Evolutionary conservation across 768 basidiomycete genomes (phyloP).

Genomic region (Termitomyces sp.): DNA sequence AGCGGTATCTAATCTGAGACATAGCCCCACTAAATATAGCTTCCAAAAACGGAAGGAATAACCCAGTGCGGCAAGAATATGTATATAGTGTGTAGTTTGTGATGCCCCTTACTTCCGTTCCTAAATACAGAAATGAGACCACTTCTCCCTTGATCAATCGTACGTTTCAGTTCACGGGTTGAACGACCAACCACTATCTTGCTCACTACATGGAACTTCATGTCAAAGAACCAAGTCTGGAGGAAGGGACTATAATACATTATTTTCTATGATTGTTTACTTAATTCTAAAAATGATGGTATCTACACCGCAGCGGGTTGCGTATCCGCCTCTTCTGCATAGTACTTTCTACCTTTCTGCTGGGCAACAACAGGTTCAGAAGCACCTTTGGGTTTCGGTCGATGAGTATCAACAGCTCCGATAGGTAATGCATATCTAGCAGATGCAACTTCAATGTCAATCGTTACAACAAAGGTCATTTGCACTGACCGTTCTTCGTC

Average conservation of each 20-base stretch:
- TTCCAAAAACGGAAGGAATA: neutral
- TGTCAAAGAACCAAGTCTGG: neutral
- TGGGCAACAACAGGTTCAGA: constrained; percentile 26
- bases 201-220: neutral
- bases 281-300: neutral
- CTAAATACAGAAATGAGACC: neutral
- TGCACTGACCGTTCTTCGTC: constrained; percentile 83
- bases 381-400: constrained; percentile 50
- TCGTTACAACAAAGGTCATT: neutral
- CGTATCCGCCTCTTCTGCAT: constrained; percentile 18
- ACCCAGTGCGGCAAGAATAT: neutral
- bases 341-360: constrained; percentile 41
- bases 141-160: neutral
- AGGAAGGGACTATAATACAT: neutral
- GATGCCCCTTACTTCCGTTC: neutral
- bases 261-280: neutral
- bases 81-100: neutral
- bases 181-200: neutral
- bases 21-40: neutral
- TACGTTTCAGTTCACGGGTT: neutral
- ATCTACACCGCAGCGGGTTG: neutral
- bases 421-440: constrained; percentile 84
- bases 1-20: neutral
- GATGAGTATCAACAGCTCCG: constrained; percentile 90
- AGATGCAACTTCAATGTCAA: constrained; percentile 1